Conservation (phyloP, 306 rosid species). For the Pyrus pyrifolia region DNA sequence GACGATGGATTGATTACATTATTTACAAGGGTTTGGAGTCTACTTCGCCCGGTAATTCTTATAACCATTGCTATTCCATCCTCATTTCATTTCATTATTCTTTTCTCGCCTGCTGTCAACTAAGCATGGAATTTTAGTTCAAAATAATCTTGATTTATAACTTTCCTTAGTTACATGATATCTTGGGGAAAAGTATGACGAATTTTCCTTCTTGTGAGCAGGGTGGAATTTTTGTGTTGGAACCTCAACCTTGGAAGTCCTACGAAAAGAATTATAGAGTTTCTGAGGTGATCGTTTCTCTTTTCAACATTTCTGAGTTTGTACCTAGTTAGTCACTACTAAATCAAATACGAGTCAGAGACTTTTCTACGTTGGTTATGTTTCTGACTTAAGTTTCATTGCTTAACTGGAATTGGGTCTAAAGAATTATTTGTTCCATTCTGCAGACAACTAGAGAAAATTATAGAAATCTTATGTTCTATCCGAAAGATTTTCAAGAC, state of each 20-base stretch:
- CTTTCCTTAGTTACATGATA: background rate
- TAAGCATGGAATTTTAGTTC: background rate
- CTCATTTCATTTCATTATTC: background rate
- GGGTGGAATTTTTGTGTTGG: slow-evolving; percentile 91
- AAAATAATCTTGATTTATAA: background rate
- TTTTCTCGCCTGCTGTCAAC: background rate
- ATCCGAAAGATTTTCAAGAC: slow-evolving; percentile 59
- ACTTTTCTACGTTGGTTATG: background rate
- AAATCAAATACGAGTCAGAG: background rate
- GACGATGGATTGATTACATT: slow-evolving; percentile 77
- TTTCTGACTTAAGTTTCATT: background rate
- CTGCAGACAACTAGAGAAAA: slow-evolving; percentile 49
- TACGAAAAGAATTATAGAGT: slow-evolving; percentile 36
- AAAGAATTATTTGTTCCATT: background rate
- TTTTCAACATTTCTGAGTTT: background rate
- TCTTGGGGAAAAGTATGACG: background rate
- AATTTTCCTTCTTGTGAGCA: slow-evolving; percentile 25
- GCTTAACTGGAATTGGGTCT: background rate
- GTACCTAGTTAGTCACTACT: background rate
- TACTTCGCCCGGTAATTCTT: slow-evolving; percentile 64
- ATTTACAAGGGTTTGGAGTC: slow-evolving; percentile 73
- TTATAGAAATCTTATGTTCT: slow-evolving; percentile 37
- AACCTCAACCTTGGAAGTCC: slow-evolving; percentile 99
- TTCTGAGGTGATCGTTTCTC: slow-evolving; percentile 33
- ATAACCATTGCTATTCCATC: slow-evolving; percentile 1